Conservation (phyloP, 1,139 yeast genomes). For the Pichia sp. region DNA sequence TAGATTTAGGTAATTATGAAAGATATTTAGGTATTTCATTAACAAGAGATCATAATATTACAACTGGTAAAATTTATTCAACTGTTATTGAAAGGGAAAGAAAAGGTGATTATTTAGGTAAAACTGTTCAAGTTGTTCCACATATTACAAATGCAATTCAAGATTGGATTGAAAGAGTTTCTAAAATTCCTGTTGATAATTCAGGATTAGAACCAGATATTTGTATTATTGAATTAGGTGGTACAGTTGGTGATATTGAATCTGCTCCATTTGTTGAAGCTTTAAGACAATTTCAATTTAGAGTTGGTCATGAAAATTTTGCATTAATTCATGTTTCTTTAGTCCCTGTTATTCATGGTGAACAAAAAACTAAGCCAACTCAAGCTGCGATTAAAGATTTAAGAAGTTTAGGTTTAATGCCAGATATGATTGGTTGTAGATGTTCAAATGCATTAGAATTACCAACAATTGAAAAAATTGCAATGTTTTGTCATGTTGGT, state of each 20-base stretch:
- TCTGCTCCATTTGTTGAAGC: slow-evolving; percentile 99
- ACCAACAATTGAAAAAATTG: slow-evolving; percentile 86
- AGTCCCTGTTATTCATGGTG: slow-evolving; percentile 97
- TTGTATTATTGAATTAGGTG: slow-evolving; percentile 95
- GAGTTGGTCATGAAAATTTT: slow-evolving; percentile 90
- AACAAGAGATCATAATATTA: slow-evolving; percentile 90
- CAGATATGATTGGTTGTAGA: slow-evolving; percentile 97
- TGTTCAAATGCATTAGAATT: slow-evolving; percentile 78
- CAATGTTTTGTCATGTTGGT: slow-evolving; percentile 99
- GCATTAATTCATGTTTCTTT: slow-evolving; percentile 94
- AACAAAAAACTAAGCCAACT: slow-evolving; percentile 97
- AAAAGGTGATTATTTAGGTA: slow-evolving; percentile 95
- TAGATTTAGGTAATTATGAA: slow-evolving; percentile 96
- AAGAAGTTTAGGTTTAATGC: slow-evolving; percentile 88
- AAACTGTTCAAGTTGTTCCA: slow-evolving; percentile 99
- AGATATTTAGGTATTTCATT: slow-evolving; percentile 89
- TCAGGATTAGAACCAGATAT: slow-evolving; percentile 85
- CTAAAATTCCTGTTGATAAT: slow-evolving; percentile 87
- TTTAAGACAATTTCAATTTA: slow-evolving; percentile 94
- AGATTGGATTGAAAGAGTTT: slow-evolving; percentile 95
- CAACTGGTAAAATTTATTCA: slow-evolving; percentile 95
- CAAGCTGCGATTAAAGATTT: slow-evolving; percentile 98
- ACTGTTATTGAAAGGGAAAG: slow-evolving; percentile 93
- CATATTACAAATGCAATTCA: slow-evolving; percentile 96
- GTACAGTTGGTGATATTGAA: slow-evolving; percentile 98